These are phyloP conservation scores for Solidago caesia DNA, from an alignment of 129 eudicot species.

Conservation along the genomic window DNA sequence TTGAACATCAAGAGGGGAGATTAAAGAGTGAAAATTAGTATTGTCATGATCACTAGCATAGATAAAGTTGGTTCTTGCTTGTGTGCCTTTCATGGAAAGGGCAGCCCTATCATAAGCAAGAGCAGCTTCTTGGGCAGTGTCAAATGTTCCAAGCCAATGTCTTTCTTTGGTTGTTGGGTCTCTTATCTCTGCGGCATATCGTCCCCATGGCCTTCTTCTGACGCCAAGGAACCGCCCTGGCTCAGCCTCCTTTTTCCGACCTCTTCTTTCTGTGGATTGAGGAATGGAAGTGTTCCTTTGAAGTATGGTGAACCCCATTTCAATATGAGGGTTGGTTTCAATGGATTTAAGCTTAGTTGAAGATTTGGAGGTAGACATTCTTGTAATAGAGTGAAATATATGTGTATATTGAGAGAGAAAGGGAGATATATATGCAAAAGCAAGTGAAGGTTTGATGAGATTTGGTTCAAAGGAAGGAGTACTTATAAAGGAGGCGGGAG, in stretches of 20 bases:
- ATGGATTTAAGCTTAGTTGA: conserved; percentile 45
- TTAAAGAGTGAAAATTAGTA: conserved; percentile 45
- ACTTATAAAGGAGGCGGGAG: conserved; percentile 31
- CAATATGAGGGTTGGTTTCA: conserved; percentile 51
- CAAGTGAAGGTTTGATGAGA: conserved; percentile 33
- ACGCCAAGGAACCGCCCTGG: conserved; percentile 95
- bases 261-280: conserved; percentile 64
- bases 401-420: conserved; percentile 13
- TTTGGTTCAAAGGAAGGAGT: conserved; percentile 23
- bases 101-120: conserved; percentile 98
- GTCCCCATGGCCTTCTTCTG: conserved; percentile 87
- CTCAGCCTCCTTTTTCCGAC: conserved; percentile 76
- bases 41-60: conserved; percentile 50
- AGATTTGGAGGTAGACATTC: conserved; percentile 45
- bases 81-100: conserved; percentile 85
- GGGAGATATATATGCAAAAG: not conserved
- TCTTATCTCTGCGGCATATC: conserved; percentile 91
- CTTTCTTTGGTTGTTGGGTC: conserved; percentile 98
- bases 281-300: conserved; percentile 84
- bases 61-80: conserved; percentile 91
- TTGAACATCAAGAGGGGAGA: conserved; percentile 52
- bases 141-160: conserved; percentile 98
- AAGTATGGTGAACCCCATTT: conserved; percentile 63
- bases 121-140: conserved; percentile 99
- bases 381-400: not conserved